These are phyloP conservation scores for Mucor racemosus DNA, from an alignment of 371 early-diverging fungal species.

Conservation along the genomic window DNA sequence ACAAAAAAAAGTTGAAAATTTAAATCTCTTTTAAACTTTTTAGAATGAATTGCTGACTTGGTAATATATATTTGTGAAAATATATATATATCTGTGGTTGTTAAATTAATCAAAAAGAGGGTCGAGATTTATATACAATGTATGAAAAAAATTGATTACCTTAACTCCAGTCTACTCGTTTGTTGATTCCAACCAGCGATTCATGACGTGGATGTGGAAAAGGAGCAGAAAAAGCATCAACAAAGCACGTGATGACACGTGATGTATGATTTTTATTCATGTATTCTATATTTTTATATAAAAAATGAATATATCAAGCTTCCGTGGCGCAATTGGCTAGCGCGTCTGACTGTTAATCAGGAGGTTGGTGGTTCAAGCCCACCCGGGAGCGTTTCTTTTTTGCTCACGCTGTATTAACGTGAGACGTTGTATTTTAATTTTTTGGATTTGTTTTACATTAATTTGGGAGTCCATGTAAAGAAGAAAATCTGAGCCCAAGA, in stretches of 20 bases:
- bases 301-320: constrained; percentile 30
- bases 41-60: not conserved
- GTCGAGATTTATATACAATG: not conserved
- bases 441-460: too few relatives aligned
- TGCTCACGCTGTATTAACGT: not conserved
- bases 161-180: not conserved
- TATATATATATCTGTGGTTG: not conserved
- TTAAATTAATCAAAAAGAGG: not conserved
- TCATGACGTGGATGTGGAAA: not conserved
- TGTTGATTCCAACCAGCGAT: not conserved
- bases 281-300: not conserved
- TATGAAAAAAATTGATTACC: not conserved
- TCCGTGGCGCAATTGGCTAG: constrained; percentile 77
- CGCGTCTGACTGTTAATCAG: constrained; percentile 81
- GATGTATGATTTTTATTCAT: not conserved
- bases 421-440: not conserved
- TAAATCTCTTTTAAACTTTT: not conserved
- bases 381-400: constrained; percentile 61
- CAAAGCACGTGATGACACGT: not conserved
- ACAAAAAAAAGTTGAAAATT: not conserved
- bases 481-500: too few relatives aligned
- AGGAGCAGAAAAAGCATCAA: too few relatives aligned
- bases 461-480: too few relatives aligned
- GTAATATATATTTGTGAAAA: not conserved
- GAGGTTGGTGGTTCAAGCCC: constrained; percentile 78